phyloP scores from a whole-genome alignment of 208 protist species.

The Leishmania tropica region DNA sequence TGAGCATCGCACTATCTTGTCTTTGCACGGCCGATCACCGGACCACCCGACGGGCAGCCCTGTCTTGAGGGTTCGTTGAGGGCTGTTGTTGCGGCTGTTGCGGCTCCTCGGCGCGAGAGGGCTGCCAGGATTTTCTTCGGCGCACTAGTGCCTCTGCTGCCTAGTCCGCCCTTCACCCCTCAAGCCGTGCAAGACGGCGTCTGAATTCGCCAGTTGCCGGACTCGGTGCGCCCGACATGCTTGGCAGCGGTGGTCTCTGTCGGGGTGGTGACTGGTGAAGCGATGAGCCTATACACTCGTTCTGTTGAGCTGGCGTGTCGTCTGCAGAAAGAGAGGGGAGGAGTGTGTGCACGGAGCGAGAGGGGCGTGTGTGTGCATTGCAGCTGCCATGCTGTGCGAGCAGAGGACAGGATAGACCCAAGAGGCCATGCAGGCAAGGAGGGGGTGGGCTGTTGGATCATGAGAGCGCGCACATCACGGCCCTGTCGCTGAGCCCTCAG shows the following conservation, averaged over 20 bases:
- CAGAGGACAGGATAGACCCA: background rate
- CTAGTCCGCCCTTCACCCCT: background rate
- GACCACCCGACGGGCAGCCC: no score
- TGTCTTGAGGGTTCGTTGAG: background rate
- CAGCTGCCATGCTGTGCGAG: background rate
- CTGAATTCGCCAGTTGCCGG: background rate
- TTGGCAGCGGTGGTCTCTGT: background rate
- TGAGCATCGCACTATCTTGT: background rate
- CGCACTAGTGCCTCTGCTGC: background rate
- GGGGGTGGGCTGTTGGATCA: background rate
- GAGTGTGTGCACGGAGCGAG: background rate
- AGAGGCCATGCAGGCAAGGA: background rate
- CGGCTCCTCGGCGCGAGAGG: background rate
- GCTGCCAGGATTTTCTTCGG: background rate
- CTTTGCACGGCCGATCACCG: no score
- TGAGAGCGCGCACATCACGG: background rate
- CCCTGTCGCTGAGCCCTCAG: background rate
- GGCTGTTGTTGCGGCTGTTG: background rate
- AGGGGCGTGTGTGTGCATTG: background rate
- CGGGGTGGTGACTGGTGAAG: background rate
- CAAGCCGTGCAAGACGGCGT: background rate
- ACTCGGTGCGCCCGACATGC: background rate
- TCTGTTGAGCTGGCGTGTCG: background rate
- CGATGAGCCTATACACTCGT: background rate
- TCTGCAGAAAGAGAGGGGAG: background rate